phyloP scores from a whole-genome alignment of 495 filamentous ascomycete genomes.

The Mycothermus thermophilus region DNA sequence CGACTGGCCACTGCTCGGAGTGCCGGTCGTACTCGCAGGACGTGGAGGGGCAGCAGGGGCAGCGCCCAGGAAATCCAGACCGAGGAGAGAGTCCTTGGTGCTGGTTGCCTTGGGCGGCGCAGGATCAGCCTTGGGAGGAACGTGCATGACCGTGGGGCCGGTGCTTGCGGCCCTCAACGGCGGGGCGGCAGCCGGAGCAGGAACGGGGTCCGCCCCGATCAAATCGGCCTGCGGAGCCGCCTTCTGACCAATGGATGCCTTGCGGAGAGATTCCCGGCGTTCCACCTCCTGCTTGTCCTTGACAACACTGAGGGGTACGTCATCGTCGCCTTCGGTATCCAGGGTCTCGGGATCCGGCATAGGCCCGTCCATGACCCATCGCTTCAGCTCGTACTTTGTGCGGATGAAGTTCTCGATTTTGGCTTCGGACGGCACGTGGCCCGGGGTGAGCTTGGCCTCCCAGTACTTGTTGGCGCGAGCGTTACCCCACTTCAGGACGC shows the following conservation, averaged over 20 bases:
- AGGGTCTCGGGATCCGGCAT: constrained; percentile 87
- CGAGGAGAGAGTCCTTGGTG: constrained; percentile 76
- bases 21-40: constrained; percentile 57
- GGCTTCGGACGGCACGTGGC: constrained; percentile 90
- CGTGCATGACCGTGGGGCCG: constrained; percentile 51
- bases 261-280: constrained; percentile 31
- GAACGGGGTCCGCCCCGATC: constrained; percentile 33
- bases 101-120: constrained; percentile 42
- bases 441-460: constrained; percentile 85
- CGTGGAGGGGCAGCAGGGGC: constrained; percentile 50
- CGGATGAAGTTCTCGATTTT: constrained; percentile 99
- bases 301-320: constrained; percentile 48
- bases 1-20: constrained; percentile 47
- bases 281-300: constrained; percentile 44
- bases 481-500: constrained; percentile 89
- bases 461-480: constrained; percentile 94
- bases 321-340: constrained; percentile 70
- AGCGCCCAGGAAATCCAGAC: constrained; percentile 82
- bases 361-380: constrained; percentile 94
- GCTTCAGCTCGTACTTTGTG: constrained; percentile 94
- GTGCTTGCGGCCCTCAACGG: constrained; percentile 42
- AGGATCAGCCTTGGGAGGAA: constrained; percentile 48
- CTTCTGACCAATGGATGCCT: constrained; percentile 26
- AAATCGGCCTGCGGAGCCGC: constrained; percentile 32
- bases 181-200: background rate